Evolutionary conservation across 805 yeast species (phyloP).

Genomic region (Myxozyma kluyveri): DNA sequence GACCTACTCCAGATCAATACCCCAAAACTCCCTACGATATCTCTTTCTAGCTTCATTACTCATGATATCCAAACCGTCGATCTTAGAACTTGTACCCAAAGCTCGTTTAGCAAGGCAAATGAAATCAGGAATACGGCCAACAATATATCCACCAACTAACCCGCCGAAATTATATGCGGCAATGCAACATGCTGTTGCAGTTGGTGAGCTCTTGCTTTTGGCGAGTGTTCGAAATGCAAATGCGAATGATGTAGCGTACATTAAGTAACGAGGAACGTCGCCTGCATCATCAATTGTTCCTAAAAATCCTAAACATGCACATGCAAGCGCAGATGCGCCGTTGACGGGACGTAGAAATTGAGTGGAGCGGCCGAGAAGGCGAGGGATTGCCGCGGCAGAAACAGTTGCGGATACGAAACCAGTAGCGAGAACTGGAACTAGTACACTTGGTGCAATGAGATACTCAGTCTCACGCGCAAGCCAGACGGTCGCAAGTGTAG

Average conservation of each 20-base stretch:
- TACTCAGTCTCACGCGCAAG: conserved; percentile 25
- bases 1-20: too few species aligned
- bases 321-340: conserved; percentile 20
- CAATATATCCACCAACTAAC: conserved; percentile 9
- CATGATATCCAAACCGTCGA: too few species aligned
- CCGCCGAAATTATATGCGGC: conserved; percentile 17
- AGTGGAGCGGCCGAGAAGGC: conserved; percentile 6
- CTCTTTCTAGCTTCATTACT: neutral
- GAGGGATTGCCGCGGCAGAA: conserved; percentile 16
- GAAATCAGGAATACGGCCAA: conserved; percentile 15
- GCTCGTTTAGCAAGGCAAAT: neutral
- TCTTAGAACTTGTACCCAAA: neutral
- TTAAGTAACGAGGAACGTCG: conserved; percentile 18
- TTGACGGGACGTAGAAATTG: conserved; percentile 8
- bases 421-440: conserved; percentile 10
- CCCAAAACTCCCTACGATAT: conserved; percentile 17
- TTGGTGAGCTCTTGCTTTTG: conserved; percentile 6
- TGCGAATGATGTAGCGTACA: conserved; percentile 3
- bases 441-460: conserved; percentile 14
- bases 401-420: conserved; percentile 11
- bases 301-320: conserved; percentile 21
- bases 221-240: conserved; percentile 10
- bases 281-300: conserved; percentile 25
- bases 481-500: conserved; percentile 15
- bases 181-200: conserved; percentile 7